Base-by-base conservation (phyloP, 2,329 filamentous ascomycete genomes). In the Akanthomyces lecanii region DNA sequence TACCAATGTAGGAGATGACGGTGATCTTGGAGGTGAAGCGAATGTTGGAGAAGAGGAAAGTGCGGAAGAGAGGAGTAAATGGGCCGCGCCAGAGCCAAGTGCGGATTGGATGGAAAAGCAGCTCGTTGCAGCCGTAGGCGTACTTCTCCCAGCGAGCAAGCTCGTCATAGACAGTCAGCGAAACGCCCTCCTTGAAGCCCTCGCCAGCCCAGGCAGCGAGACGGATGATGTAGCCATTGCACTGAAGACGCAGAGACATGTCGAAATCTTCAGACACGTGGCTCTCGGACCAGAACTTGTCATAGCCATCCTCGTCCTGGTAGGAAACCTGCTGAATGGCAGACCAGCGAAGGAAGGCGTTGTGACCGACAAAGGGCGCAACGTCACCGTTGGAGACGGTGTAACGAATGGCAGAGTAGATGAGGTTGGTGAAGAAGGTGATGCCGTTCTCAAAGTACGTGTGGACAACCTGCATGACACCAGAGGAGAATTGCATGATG, bases 201-300 rank as follows among this genome's bases (percentile, higher is more conserved):
- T 86, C 83, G 38, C 84, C 83, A 59, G 87, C 84, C 75, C 90
- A 92, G 0, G 86, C 82, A 11, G 85, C 89, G 0, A 91, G 78
- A 12, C 89, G 87, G 52, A 91, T 84, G 42, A 85, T 80, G 73
- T 89, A 90, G 25, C 88, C 88, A 18, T 78, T 79, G 66, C 84
- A 85, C 72, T 92, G 89, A 3, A 92, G 80, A 45, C 89, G 86
- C 0, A 92, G 80, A 12, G 87, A 83, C 75, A 91, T 89, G 65
- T 92, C 89, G 61, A 92, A 92, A 69, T 92, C 89, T 65, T 92
- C 89, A 0, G 89, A 91, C 0, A 92, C 89, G 68, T 89, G 88
- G 5, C 81, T 82, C 71, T 92, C 89, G 7, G 88, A 90, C 89
- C 89, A 92, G 75, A 85, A 91, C 18, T 86, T 82, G 66, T 85